These are phyloP conservation scores for Pestalotiopsis sp. DNA, from an alignment of 2,329 filamentous ascomycete species.

Conservation along the genomic window DNA sequence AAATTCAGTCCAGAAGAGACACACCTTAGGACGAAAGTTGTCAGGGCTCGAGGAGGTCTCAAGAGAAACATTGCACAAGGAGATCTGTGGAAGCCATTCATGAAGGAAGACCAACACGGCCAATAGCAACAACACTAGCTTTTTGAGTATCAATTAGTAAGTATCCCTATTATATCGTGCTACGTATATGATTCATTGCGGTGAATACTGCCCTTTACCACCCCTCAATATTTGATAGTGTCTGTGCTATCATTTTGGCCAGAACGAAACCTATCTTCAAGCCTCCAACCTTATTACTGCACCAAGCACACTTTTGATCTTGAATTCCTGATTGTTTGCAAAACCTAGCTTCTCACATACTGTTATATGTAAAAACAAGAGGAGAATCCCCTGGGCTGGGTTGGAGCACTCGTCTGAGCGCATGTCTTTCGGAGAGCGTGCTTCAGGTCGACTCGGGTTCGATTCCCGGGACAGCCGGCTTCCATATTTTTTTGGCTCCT, in stretches of 20 bases:
- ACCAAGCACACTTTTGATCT: not conserved
- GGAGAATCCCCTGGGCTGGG: not conserved
- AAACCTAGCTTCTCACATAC: not conserved
- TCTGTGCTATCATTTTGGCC: no score
- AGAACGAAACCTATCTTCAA: no score
- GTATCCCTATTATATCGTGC: not conserved
- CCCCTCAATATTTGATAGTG: no score
- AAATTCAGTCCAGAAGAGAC: not conserved
- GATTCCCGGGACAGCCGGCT: not conserved
- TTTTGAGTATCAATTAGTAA: not conserved
- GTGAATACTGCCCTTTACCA: no score
- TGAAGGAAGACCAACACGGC: not conserved
- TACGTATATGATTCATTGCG: not conserved
- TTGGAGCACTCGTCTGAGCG: not conserved
- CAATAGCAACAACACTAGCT: not conserved
- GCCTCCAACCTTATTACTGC: no score
- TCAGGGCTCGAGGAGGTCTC: not conserved
- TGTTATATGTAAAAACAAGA: not conserved
- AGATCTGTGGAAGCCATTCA: constrained; percentile 1
- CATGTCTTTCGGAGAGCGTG: not conserved
- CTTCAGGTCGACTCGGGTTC: not conserved
- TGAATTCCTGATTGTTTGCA: not conserved
- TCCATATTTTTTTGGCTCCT: not conserved
- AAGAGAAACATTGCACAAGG: constrained; percentile 1
- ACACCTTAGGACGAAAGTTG: not conserved